Evolutionary conservation across 305 asterid species (phyloP).

Genomic region (Ajuga reptans): DNA sequence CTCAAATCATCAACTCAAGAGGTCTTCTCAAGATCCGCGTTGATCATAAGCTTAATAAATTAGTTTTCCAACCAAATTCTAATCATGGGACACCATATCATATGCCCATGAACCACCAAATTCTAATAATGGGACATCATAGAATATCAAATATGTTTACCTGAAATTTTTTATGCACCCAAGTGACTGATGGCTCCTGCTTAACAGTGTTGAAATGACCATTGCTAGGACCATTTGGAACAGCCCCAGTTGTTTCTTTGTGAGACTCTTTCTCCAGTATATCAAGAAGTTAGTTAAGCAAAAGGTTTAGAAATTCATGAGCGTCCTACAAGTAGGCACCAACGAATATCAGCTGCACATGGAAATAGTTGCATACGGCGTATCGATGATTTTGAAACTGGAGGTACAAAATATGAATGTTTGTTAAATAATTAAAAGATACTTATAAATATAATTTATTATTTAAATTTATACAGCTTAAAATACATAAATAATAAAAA

Average conservation of each 20-base stretch:
- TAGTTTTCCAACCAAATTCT: too few relatives aligned
- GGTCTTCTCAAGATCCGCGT: too few relatives aligned
- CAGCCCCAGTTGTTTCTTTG: constrained; percentile 39
- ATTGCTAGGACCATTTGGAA: constrained; percentile 41
- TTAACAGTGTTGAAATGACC: constrained; percentile 41
- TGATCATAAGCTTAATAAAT: too few relatives aligned
- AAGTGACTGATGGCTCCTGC: constrained; percentile 61
- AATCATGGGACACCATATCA: too few relatives aligned
- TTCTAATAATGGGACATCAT: not conserved
- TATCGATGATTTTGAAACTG: too few relatives aligned
- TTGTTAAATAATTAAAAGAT: too few relatives aligned
- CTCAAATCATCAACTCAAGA: too few relatives aligned
- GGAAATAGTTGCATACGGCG: not conserved
- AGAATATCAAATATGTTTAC: constrained; percentile 24
- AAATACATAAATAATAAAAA: too few relatives aligned
- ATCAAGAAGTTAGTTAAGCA: constrained; percentile 74
- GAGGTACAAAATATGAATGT: too few relatives aligned
- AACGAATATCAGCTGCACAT: not conserved
- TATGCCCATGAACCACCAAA: not conserved
- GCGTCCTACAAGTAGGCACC: constrained; percentile 55
- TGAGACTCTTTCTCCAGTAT: constrained; percentile 76
- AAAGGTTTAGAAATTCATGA: constrained; percentile 75
- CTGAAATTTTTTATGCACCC: constrained; percentile 91
- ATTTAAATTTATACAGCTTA: too few relatives aligned
- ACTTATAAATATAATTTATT: too few relatives aligned